Evolutionary conservation across 306 rosid species (phyloP).

Genomic region (Gastrolobium bilobum): DNA sequence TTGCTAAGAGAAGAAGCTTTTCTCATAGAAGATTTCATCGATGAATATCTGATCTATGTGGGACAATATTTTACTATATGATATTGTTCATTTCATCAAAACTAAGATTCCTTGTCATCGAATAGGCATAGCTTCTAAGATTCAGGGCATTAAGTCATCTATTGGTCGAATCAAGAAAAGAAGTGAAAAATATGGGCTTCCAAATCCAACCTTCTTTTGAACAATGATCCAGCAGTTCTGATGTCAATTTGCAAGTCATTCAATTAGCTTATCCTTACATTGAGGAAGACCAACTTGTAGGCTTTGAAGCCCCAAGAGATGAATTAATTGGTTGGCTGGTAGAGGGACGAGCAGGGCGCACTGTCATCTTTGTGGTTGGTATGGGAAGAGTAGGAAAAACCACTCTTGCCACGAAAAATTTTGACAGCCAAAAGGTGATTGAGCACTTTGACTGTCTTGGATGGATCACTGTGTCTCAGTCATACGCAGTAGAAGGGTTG

Average conservation of each 20-base stretch:
- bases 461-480: slow-evolving; percentile 11
- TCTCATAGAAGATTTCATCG: too few relatives aligned
- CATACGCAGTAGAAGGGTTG: neutral
- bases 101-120: neutral
- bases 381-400: neutral
- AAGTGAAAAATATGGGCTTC: neutral
- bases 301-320: neutral
- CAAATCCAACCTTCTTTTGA: neutral
- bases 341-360: neutral
- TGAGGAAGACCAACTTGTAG: neutral
- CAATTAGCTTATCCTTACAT: neutral
- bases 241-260: neutral
- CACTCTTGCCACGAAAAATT: slow-evolving; percentile 15
- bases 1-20: too few relatives aligned
- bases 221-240: neutral
- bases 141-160: neutral
- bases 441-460: neutral
- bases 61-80: neutral
- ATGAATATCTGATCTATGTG: too few relatives aligned
- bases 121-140: neutral
- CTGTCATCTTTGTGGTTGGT: neutral
- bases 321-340: neutral
- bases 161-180: neutral
- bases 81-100: neutral
- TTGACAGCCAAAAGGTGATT: neutral